Percentiles rank a stretch among this genome's conserved stretches.
Conservation (phyloP, 2,329 filamentous ascomycete species). For the Pseudogymnoascus sp. region DNA sequence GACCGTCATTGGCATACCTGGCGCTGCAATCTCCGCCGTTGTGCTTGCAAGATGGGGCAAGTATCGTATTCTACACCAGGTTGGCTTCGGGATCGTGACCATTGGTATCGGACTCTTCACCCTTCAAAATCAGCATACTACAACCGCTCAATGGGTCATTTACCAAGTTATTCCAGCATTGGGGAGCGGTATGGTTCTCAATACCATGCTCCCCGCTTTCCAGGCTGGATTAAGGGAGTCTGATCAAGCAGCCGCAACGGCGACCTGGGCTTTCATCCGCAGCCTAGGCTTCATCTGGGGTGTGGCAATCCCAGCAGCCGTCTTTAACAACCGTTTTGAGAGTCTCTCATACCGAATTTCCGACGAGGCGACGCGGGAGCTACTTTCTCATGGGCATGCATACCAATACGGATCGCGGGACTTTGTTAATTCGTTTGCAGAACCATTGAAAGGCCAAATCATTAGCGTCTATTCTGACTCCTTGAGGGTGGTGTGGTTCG, state of each 20-base stretch:
- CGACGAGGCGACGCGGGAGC: not conserved
- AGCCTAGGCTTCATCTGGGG: constrained; percentile 39
- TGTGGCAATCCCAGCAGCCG: not conserved
- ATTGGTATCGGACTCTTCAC: constrained; percentile 31
- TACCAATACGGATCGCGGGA: not conserved
- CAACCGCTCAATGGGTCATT: constrained; percentile 33
- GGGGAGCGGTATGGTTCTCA: constrained; percentile 36
- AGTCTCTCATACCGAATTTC: not conserved
- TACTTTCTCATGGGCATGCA: not conserved
- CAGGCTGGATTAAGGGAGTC: constrained; percentile 32
- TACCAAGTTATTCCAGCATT: constrained; percentile 34
- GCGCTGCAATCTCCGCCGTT: not conserved
- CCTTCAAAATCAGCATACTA: constrained; percentile 31
- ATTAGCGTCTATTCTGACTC: constrained; percentile 27
- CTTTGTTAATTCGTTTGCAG: not conserved
- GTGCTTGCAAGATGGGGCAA: constrained; percentile 1
- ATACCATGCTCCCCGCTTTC: constrained; percentile 36
- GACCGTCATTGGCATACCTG: not conserved
- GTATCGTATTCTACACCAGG: not conserved
- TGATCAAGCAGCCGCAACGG: constrained; percentile 21
- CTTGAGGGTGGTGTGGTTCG: constrained; percentile 32
- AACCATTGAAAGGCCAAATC: constrained; percentile 22
- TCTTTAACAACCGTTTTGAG: constrained; percentile 1
- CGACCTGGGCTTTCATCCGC: constrained; percentile 25
- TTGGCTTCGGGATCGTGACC: constrained; percentile 8